Evolutionary conservation across 2,329 filamentous ascomycete species (phyloP), one percentile per base, ranked within the genome.

Genomic region (Dothidotthia symphoricarpi): DNA sequence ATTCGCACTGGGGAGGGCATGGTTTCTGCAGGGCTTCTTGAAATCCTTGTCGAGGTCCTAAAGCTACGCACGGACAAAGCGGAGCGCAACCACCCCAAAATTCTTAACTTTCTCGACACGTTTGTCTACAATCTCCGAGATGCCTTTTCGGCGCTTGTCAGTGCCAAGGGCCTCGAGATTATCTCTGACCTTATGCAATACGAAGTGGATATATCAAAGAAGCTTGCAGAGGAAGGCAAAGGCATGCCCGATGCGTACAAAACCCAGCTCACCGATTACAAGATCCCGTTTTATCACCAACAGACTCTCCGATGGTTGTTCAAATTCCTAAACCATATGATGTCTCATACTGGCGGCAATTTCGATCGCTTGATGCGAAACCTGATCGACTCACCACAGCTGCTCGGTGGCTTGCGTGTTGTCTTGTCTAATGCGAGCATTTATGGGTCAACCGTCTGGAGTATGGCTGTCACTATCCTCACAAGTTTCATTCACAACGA

Each of bases 401-500:
- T 98, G 30, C 75, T 98, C 30, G 78, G 75, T 15, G 88, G 86
- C 40, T 75, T 99, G 34, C 83, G 87, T 36, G 77, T 82, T 25
- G 87, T 98, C 30, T 85, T 96, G 47, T 82, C 85, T 47, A 85
- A 95, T 55, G 83, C 86, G 25, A 75, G 75, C 35, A 75, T 83
- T 25, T 99, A 90, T 62, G 93, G 93, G 10, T 93, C 91, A 2
- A 85, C 93, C 42, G 88, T 97, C 4, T 99, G 93, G 93, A 95
- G 89, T 32, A 90, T 90, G 63, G 86, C 89, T 6, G 88, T 95
- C 45, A 90, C 85, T 37, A 91, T 96, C 39, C 74, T 98, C 34
- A 93, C 88, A 60, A 91, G 88, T 55, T 98, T 98, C 67, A 95
- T 99, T 56, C 94, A 99, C 69, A 96, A 97, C 61, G 93, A 98